Conservation (phyloP, 805 yeast species). For the Metschnikowia baotianmanensis region DNA sequence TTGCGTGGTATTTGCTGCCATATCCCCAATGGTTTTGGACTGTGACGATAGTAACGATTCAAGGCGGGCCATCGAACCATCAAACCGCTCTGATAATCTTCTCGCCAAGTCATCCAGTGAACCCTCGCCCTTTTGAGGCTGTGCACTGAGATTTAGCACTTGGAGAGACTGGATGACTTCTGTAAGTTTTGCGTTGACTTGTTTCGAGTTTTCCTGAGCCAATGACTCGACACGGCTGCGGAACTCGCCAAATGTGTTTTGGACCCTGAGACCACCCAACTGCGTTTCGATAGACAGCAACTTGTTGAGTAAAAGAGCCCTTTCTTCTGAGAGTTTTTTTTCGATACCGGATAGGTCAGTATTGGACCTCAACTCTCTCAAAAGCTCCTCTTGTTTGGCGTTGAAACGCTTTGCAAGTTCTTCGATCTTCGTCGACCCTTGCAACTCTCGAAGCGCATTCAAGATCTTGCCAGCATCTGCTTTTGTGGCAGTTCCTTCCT, state of each 20-base stretch:
- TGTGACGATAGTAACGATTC: conserved; percentile 4
- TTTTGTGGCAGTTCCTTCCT: conserved; percentile 37
- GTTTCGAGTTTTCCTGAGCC: conserved; percentile 10
- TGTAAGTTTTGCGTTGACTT: conserved; percentile 8
- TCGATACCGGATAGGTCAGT: background rate
- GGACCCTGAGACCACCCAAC: conserved; percentile 7
- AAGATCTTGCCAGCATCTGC: conserved; percentile 26
- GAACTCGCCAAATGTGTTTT: conserved; percentile 9
- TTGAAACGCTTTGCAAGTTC: background rate
- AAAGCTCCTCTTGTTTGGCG: conserved; percentile 3
- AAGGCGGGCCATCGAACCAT: conserved; percentile 1
- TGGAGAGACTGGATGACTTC: conserved; percentile 9
- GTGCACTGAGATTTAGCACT: background rate
- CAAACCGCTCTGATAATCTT: background rate
- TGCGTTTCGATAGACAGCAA: conserved; percentile 9
- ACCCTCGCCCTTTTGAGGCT: background rate
- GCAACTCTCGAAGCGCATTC: conserved; percentile 18
- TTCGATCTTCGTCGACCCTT: background rate
- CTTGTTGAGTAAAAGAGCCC: conserved; percentile 1
- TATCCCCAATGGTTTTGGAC: conserved; percentile 1
- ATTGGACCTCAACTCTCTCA: background rate
- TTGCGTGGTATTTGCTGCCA: too few relatives aligned
- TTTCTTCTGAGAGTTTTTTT: background rate
- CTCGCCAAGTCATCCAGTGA: background rate
- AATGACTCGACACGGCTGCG: conserved; percentile 9